Base-by-base conservation (phyloP, 345 rosid genomes). In the Eucalyptus marginata region DNA sequence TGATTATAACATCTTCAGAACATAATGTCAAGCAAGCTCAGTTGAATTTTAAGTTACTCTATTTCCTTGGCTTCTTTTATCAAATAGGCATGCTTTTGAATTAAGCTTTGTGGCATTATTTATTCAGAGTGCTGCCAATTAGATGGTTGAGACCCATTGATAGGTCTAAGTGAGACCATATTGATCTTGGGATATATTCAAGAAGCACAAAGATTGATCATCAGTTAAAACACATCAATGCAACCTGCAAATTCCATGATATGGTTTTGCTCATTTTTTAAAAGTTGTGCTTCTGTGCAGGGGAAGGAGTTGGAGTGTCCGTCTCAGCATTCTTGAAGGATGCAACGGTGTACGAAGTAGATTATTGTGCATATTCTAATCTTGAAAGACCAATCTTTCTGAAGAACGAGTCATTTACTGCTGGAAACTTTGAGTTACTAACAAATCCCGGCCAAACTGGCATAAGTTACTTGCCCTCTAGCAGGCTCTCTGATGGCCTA, bases 261-360 rank as follows among this genome's bases (percentile, higher is more conserved):
- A 20, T 40, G 84, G 25, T 33, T 68, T 68, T 68, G 43, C 47
- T 40, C 29, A 40, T 76, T 76, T 76, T 15, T 27, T 15, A 5
- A 76, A 49, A 47, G 7, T 18, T 80, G 6, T 3, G 31, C 17
- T 43, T 36, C 31, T 50, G 49, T 90, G 87, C 94, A 97, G 99
- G 98, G 89, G 99, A 97, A 93, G 99, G 96, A 89, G 98, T 97
- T n/a, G 97, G 96, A 36, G 94, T 95, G 56, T 92, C 96, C 2
- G 93, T 97, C 80, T 95, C 96, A 13, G 93, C 94, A 12, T 95
- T 94, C 86, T 87, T 91, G 92, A 91, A 92, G 90, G 95, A 93
- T 29, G 66, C 86, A 6, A 92, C 89, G 1, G 99, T 97, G 6
- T 88, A 89, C 36, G 95, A 93, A 85, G 99, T 95, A 54, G 96